These are phyloP conservation scores for Neoconidiobolus thromboides DNA, from an alignment of 371 early-diverging fungal genomes.

Conservation along the genomic window DNA sequence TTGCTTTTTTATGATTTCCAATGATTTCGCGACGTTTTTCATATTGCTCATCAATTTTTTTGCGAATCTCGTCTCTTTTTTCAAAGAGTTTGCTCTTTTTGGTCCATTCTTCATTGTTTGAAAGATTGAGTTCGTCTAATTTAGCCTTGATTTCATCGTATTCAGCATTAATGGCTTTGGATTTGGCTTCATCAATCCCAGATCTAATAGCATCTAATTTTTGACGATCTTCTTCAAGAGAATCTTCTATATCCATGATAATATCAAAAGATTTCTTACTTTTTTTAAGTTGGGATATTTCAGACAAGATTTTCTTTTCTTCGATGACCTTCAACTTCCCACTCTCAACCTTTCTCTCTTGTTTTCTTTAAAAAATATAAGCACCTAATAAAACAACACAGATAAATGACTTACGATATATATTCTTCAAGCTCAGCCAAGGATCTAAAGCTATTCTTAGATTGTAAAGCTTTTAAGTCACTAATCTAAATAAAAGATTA, in stretches of 20 bases:
- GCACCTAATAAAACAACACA: neutral
- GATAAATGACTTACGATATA: conserved; percentile 30
- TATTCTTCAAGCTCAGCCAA: conserved; percentile 57
- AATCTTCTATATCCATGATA: conserved; percentile 35
- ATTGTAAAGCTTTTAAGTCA: conserved; percentile 47
- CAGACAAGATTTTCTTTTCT: conserved; percentile 65
- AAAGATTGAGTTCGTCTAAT: conserved; percentile 38
- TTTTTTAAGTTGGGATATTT: conserved; percentile 63
- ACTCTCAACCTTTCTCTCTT: conserved; percentile 56
- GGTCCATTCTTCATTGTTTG: conserved; percentile 35
- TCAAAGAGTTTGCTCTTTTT: conserved; percentile 48
- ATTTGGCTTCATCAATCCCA: conserved; percentile 39
- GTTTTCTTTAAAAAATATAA: conserved; percentile 20
- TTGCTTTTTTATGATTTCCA: conserved; percentile 47
- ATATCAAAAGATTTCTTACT: conserved; percentile 54
- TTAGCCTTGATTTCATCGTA: conserved; percentile 43
- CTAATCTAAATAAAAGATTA: conserved; percentile 20
- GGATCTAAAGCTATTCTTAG: conserved; percentile 58
- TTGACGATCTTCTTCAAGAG: conserved; percentile 49
- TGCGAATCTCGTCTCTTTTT: conserved; percentile 50
- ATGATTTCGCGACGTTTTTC: conserved; percentile 39
- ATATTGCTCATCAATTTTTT: conserved; percentile 48
- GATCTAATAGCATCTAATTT: conserved; percentile 40
- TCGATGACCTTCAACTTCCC: conserved; percentile 63
- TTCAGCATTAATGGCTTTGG: conserved; percentile 38